Evolutionary conservation across 116 monocot genomes (phyloP), one percentile per base, ranked within the genome.

Genomic region (Posidonia oceanica): DNA sequence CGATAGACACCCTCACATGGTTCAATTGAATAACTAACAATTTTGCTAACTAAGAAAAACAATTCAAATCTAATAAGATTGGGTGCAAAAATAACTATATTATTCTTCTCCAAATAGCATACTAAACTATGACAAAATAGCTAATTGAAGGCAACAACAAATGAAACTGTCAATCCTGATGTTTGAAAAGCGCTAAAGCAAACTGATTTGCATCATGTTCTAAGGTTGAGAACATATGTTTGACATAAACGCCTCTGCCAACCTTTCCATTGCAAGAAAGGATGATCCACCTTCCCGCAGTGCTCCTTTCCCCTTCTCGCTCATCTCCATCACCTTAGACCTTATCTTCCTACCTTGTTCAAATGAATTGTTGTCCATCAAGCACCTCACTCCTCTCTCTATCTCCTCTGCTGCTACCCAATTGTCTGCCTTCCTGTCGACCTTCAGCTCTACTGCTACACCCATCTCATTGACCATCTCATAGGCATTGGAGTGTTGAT

Each of bases 401-500:
- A 67, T 16, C 44, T 67, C 51, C 10, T 67, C 67, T 29, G 29
- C 29, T 29, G 0, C 29, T 29, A 29, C 29, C 41, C 20, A 57
- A 58, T 7, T 64, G 7, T 29, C 51, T 15, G 20, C 14, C 15
- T 48, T 22, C 44, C 51, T 16, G 67, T 67, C 67, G 16, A 20
- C 10, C 23, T 52, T 44, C 51, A 52, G 12, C 52, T 21, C 20
- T 3, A 67, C 12, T 2, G 67, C 67, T 3, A 67, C 5, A 17
- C 12, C 51, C 67, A 67, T 67, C 29, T 67, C 51, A 2, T 0
- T 23, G 16, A 38, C 64, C 37, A 64, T 64, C 36, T 42, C 16
- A 41, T 48, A 67, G 7, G 67, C 66, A 62, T 67, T 78, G 37
- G 68, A 18, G 5, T 66, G 78, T 58, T 85, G 85, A 66, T 82